A percentile compares a stretch with the other conserved stretches of the same genome.
Conservation (phyloP, 805 yeast species). For the Yarrowia deformans region DNA sequence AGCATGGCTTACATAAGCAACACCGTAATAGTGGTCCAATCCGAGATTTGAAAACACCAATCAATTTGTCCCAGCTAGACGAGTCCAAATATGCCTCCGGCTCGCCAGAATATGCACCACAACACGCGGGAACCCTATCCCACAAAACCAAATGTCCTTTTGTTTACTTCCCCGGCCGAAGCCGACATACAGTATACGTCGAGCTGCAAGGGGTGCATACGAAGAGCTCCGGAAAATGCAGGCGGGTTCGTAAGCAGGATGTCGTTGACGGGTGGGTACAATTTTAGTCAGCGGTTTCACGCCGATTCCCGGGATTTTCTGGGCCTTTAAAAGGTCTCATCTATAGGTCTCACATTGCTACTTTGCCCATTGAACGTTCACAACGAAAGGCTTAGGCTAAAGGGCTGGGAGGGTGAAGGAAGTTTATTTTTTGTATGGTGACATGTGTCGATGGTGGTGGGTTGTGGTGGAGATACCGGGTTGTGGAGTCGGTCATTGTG, state of each 20-base stretch:
- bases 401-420: slow-evolving; percentile 22
- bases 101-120: not conserved
- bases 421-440: not conserved
- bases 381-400: slow-evolving; percentile 12
- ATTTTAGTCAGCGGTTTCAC: not conserved
- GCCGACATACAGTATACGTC: not conserved
- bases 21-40: no score
- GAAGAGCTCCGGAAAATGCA: slow-evolving; percentile 15
- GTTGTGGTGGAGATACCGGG: not conserved
- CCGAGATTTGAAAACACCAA: not conserved
- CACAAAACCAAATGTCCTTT: not conserved
- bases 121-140: not conserved
- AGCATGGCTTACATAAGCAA: not conserved
- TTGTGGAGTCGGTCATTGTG: no score
- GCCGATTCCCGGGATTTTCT: not conserved
- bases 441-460: no score
- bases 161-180: slow-evolving; percentile 31
- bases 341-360: slow-evolving; percentile 28
- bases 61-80: not conserved
- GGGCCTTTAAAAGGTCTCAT: not conserved
- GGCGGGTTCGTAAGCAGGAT: not conserved
- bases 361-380: slow-evolving; percentile 15
- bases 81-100: not conserved
- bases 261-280: not conserved
- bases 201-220: slow-evolving; percentile 28